Base-by-base conservation (phyloP, 2,329 filamentous ascomycete genomes). In the Allantophomopsis lycopodina region DNA sequence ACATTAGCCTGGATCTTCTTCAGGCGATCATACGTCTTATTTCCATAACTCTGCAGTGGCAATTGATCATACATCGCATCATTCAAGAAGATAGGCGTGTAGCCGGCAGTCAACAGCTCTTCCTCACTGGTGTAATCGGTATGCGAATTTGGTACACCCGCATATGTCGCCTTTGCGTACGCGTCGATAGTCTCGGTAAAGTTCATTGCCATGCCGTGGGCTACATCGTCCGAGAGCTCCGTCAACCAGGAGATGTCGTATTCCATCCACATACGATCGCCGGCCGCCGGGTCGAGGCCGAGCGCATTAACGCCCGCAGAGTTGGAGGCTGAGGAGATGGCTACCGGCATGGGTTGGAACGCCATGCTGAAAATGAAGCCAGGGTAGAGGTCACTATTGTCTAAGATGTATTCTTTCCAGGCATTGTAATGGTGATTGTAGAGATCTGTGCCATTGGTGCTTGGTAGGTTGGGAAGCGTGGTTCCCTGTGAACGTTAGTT, bases 1-100 rank as follows among this genome's bases (percentile, higher is more conserved):
- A 65, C 73, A 48, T 61, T 65, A 28, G 56, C 48, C 61, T 77
- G 76, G 20, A 75, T 57, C 0, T 36, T 28, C 12, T 60, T 40
- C 16, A 73, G 47, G 8, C 44, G 46, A 1, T 49, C 41, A 41
- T 71, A 72, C 42, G 68, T 68, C 2, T 14, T 40, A 1, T 67
- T 68, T 44, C 62, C 71, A 48, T 69, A 71, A 2, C 48, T 52
- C 10, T 58, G 21, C 50, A 68, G 56, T 50, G 57, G 70, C 32
- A 62, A 45, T 0, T 52, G 49, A 41, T 60, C 55, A 15, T 44
- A 48, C 46, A 51, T 53, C 1, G 57, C 57, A 45, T 61, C 57
- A 33, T 60, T 60, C 52, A 60, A 55, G 32, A 58, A 55, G 2
- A 50, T 42, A 8, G 53, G 52, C 14, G 51, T 44, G 41, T 57